Evolutionary conservation across 352 stramenopile genomes (phyloP).

Genomic region (Phytophthora sojae): DNA sequence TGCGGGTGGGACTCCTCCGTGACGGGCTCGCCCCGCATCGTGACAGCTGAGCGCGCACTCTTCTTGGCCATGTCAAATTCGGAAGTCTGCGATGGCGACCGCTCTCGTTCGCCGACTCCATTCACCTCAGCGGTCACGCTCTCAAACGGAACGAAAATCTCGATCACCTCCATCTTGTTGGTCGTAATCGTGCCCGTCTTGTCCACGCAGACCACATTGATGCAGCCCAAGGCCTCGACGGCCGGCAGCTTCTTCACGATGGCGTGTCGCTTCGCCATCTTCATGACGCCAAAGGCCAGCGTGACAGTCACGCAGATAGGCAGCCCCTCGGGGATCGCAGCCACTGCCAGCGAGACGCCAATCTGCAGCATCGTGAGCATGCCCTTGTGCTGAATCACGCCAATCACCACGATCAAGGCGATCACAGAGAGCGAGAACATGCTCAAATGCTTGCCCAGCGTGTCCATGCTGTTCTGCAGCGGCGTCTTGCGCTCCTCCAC

Average conservation of each 20-base stretch:
- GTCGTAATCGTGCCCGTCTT: conserved; percentile 96
- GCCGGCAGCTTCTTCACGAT: conserved; percentile 92
- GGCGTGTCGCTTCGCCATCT: conserved; percentile 87
- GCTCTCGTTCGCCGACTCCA: conserved; percentile 50
- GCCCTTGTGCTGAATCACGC: conserved; percentile 91
- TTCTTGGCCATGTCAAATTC: conserved; percentile 13
- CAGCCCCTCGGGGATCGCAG: conserved; percentile 81
- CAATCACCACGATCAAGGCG: conserved; percentile 93
- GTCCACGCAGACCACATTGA: conserved; percentile 94
- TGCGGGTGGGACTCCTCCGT: conserved; percentile 70
- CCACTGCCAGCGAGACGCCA: conserved; percentile 89
- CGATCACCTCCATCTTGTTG: conserved; percentile 88
- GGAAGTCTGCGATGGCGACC: conserved; percentile 17
- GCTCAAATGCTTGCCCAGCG: conserved; percentile 95
- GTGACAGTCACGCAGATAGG: conserved; percentile 88
- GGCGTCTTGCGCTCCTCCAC: conserved; percentile 95
- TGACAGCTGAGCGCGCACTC: conserved; percentile 43
- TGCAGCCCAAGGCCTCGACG: conserved; percentile 88
- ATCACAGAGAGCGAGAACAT: conserved; percentile 95
- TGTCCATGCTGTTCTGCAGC: conserved; percentile 96
- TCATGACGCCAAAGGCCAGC: conserved; percentile 83
- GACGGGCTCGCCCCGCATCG: conserved; percentile 67
- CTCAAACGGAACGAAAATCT: conserved; percentile 85
- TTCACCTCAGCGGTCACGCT: conserved; percentile 76
- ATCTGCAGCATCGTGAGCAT: conserved; percentile 97